Evolutionary conservation across 2,329 filamentous ascomycete genomes (phyloP).

Genomic region (Capronia americana): DNA sequence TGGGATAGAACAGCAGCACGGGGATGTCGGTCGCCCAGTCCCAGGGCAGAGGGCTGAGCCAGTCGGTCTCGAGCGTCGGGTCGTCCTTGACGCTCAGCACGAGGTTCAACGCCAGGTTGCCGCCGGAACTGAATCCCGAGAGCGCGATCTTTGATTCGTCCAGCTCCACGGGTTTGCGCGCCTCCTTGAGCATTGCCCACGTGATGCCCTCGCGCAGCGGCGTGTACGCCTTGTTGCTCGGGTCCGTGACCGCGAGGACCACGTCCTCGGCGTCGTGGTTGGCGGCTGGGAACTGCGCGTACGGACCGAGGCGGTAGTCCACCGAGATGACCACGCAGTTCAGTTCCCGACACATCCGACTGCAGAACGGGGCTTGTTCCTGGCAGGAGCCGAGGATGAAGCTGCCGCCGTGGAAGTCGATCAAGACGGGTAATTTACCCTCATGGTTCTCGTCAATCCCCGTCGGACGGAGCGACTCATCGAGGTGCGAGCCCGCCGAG

Average conservation of each 20-base stretch:
- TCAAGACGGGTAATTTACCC: slow-evolving; percentile 35
- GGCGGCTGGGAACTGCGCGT: slow-evolving; percentile 55
- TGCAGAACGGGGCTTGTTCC: slow-evolving; percentile 54
- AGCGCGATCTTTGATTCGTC: slow-evolving; percentile 51
- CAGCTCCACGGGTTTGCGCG: slow-evolving; percentile 27
- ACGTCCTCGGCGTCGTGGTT: slow-evolving; percentile 57
- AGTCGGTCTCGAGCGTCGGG: slow-evolving; percentile 28
- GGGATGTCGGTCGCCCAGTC: slow-evolving; percentile 35
- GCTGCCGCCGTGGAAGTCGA: slow-evolving; percentile 41
- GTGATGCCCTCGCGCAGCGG: slow-evolving; percentile 35
- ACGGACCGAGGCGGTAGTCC: slow-evolving; percentile 57
- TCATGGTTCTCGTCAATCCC: slow-evolving; percentile 24
- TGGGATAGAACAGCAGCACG: slow-evolving; percentile 39
- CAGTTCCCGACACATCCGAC: slow-evolving; percentile 53
- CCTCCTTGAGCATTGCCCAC: slow-evolving; percentile 29
- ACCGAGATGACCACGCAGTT: slow-evolving; percentile 52
- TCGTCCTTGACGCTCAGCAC: slow-evolving; percentile 35
- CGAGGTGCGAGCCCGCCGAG: slow-evolving; percentile 27
- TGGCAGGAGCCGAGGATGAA: slow-evolving; percentile 40
- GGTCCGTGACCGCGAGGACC: slow-evolving; percentile 50
- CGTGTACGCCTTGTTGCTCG: slow-evolving; percentile 26
- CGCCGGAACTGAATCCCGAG: slow-evolving; percentile 55
- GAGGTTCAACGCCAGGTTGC: slow-evolving; percentile 53
- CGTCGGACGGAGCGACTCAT: slow-evolving; percentile 13
- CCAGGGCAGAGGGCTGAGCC: slow-evolving; percentile 33